A percentile compares a stretch with the other conserved stretches of the same genome.
Evolutionary conservation across 78 protist species (phyloP).

Genomic region (Cavenderia fasciculata): DNA sequence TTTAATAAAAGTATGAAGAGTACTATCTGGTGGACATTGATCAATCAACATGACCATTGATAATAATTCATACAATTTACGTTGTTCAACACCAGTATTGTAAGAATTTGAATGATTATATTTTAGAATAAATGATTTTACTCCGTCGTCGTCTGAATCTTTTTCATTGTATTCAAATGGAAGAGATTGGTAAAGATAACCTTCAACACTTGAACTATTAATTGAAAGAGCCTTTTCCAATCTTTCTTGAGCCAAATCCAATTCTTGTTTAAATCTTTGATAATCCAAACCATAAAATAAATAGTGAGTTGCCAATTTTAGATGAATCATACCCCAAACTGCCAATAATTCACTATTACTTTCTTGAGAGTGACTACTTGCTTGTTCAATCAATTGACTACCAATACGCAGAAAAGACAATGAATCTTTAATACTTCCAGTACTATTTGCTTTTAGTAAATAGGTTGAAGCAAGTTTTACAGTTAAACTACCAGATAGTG

Average conservation of each 20-base stretch:
- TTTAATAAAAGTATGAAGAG: background rate
- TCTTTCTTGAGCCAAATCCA: background rate
- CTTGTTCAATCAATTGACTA: background rate
- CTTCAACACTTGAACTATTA: background rate
- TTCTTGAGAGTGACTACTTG: background rate
- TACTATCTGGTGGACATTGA: background rate
- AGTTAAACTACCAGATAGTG: constrained; percentile 24
- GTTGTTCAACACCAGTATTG: no score
- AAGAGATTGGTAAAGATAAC: background rate
- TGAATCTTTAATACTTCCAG: background rate
- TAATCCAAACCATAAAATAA: constrained; percentile 1
- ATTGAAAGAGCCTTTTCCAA: background rate
- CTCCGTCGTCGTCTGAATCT: background rate
- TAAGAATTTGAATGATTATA: background rate
- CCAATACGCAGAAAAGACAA: background rate
- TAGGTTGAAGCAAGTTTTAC: background rate
- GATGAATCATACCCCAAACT: constrained; percentile 34
- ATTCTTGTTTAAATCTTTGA: background rate
- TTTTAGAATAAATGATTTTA: background rate
- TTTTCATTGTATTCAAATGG: background rate
- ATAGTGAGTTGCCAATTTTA: constrained; percentile 24
- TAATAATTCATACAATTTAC: constrained; percentile 20
- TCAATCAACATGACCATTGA: background rate
- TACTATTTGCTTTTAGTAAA: constrained; percentile 4
- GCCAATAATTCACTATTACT: background rate